Evolutionary conservation across 1,284 basidiomycete species (phyloP), one percentile per base, ranked within the genome.

Genomic region (Trametes polyzona): DNA sequence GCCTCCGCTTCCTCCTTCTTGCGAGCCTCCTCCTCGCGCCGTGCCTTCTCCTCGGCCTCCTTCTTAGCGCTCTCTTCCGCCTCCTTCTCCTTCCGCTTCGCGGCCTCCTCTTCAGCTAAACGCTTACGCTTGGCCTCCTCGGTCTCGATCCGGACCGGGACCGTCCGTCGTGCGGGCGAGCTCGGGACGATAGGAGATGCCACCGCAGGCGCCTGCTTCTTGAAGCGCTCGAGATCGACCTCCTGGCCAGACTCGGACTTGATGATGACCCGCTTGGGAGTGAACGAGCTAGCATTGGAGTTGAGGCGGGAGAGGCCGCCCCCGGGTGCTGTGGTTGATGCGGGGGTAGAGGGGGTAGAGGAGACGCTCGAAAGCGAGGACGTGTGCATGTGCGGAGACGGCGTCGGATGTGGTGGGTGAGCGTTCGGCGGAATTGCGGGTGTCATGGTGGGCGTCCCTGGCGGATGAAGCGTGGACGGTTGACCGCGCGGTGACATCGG

Each of bases 401-500:
- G 78, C 12, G 80, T 78, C 3, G 78, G 78, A 65, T 83, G 83
- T 8, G 78, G 76, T 11, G 77, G 74, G 65, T 83, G 83, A 10
- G 77, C 70, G 21, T 74, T 67, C 43, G 76, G 72, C 17, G 82
- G 80, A 39, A 79, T 69, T 21, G 87, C 79, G 60, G 87, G 86
- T 1, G 81, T 59, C 42, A 83, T 74, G 0, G 85, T 87, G 9
- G 88, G 88, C 2, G 88, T 90, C 30, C 83, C 83, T 23, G 87
- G 85, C 2, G 74, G 69, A 65, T 83, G 83, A 17, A 89, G 73
- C 37, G 73, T 76, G 7, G 81, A 75, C 16, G 83, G 82, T 32
- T 76, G 78, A 66, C 81, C 83, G 59, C 86, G 82, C 21, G 88
- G 88, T 10, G 87, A 90, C 76, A 89, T 82, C 4, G 82, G 75